Evolutionary conservation across 192 early-diverging fungal genomes (phyloP), one percentile per base, ranked within the genome.

Genomic region (Helicostylum pulchrum): DNA sequence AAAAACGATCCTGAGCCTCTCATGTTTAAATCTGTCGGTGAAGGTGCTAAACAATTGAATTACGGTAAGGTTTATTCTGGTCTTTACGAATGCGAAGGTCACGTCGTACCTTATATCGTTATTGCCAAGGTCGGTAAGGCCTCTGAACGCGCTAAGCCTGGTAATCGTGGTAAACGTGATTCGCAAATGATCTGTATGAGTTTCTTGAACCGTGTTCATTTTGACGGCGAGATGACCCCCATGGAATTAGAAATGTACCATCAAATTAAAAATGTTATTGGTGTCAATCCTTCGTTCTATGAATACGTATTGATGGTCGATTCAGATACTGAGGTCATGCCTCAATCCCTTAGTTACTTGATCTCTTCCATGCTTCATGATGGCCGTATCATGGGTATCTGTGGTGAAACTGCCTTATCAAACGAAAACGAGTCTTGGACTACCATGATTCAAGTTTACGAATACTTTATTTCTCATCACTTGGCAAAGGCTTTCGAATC

Each of bases 141-240:
- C 0, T 83, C 82, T 31, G 95, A 98, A 73, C 78, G 86, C 30
- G 81, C 79, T 26, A 84, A 87, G 20, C 94, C 95, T n/a, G 96
- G 96, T 12, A 98, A 98, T 79, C 83, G 95, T 58, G 96, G 96
- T 64, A 98, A 98, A 76, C 93, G 96, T 57, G 96, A 98, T 78
- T 97, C 96, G 43, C 96, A 98, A 78, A 81, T 98, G 67, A 85
- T 97, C 54, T 76, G 95, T 56, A 98, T 98, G 89, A 82, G 85
- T 53, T 98, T 96, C 81, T 76, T 98, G 48, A 93, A 88, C 71
- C 86, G 87, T 61, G 94, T 98, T 34, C 92, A 95, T 73, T 95
- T 92, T 77, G 90, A 96, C 61, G 70, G 87, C 32, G 80, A 86
- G 43, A 97, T 98, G 95, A 81, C 86, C 54, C 92, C 94, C 7